Percentiles rank a stretch among this genome's conserved stretches.
These are phyloP conservation scores for Salvia hispanica DNA, from an alignment of 257 asterid species.

Conservation along the genomic window DNA sequence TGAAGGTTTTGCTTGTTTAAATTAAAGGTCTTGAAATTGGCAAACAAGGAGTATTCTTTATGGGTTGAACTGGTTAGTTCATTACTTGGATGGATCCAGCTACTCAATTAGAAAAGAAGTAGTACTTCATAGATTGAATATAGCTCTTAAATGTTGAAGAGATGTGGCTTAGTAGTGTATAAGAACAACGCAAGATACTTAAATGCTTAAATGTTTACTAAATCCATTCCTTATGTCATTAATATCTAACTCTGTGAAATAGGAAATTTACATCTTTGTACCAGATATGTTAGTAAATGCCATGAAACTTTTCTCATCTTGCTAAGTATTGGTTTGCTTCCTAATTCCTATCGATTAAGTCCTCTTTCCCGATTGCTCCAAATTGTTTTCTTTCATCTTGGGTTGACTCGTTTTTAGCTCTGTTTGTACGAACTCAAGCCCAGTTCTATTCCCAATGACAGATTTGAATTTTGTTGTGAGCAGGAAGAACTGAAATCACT, in stretches of 20 bases:
- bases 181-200: background rate
- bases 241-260: no score
- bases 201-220: background rate
- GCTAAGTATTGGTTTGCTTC: background rate
- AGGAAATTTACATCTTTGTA: no score
- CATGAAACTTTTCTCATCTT: no score
- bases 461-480: conserved; percentile 25
- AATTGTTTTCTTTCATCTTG: background rate
- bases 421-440: background rate
- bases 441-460: background rate
- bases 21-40: background rate
- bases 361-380: background rate
- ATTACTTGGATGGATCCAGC: background rate
- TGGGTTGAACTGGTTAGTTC: background rate
- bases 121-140: background rate
- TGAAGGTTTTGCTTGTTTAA: conserved; percentile 10
- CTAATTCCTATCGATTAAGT: background rate
- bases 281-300: no score
- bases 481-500: conserved; percentile 84
- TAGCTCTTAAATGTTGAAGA: background rate
- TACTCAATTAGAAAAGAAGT: background rate
- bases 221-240: background rate
- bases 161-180: background rate
- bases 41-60: background rate
- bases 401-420: background rate